Evolutionary conservation across 805 yeast genomes (phyloP), one percentile per base, ranked within the genome.

Genomic region (Yarrowia deformans): DNA sequence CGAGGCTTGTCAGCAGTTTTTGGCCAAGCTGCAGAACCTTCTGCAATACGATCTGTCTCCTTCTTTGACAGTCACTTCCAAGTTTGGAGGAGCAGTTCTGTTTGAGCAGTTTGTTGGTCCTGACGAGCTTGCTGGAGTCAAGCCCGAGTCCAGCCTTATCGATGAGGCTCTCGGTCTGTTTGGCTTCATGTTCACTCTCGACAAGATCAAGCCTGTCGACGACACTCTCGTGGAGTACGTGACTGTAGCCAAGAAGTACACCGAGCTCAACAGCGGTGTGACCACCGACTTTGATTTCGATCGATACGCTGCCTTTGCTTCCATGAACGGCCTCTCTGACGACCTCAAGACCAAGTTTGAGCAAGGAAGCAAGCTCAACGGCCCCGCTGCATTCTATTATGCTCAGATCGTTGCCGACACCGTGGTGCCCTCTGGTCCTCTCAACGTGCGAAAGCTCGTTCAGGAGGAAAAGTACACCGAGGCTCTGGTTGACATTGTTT

Each of bases 31-130:
- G 8, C 48, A 49, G 37, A 23, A 35, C 12, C 40, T 49, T 4
- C 48, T 63, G 14, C 45, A 49, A 45, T 63, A 63, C 19, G 68
- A 63, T 39, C 56, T 63, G 16, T 48, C 55, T 35, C 68, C 68
- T 13, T 39, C 55, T 29, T 16, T 63, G 39, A 40, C 68, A 1
- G 56, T 48, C 23, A 48, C 68, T 16, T 63, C 68, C 46, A 48
- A 48, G 35, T 49, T 63, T 23, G 56, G 56, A 40, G 68, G 68
- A 10, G 56, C 56, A 16, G 68, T 63, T n/a, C 29, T 63, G 37
- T 63, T 63, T 48, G 68, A 63, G 9, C 56, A 63, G 45, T 63
- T 63, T 48, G 45, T 63, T 8, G 68, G 56, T 10, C 56, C 68
- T n/a, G 68, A 63, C 8, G 68, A 63, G 8, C 56, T 63, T 0